These are phyloP conservation scores for Phlyctochytrium bullatum DNA, from an alignment of 192 early-diverging fungal genomes.

Conservation along the genomic window DNA sequence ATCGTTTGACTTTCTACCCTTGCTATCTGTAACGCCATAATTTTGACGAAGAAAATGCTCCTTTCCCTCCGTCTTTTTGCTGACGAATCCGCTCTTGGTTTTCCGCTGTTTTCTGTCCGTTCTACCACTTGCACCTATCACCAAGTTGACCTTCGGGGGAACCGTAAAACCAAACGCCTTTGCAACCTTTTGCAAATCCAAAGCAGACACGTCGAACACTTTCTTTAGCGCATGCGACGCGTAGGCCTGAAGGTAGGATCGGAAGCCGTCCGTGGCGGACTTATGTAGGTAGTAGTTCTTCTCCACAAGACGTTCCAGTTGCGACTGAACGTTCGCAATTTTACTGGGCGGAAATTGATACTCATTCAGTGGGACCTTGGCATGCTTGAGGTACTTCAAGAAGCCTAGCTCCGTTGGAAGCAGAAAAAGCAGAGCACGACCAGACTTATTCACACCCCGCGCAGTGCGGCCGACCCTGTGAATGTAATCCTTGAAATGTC, in stretches of 20 bases:
- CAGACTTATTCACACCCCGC: constrained; percentile 76
- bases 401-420: constrained; percentile 92
- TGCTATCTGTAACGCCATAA: constrained; percentile 8
- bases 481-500: constrained; percentile 37
- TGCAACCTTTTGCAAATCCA: constrained; percentile 91
- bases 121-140: constrained; percentile 29
- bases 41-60: constrained; percentile 32
- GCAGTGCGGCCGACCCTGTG: constrained; percentile 82
- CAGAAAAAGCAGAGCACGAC: constrained; percentile 93
- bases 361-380: constrained; percentile 98
- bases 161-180: constrained; percentile 94
- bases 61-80: constrained; percentile 15
- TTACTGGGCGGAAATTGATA: constrained; percentile 95
- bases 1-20: constrained; percentile 27
- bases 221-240: constrained; percentile 94
- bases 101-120: constrained; percentile 37
- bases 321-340: constrained; percentile 95
- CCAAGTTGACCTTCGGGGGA: constrained; percentile 89
- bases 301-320: constrained; percentile 94
- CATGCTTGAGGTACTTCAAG: constrained; percentile 95
- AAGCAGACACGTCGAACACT: constrained; percentile 87
- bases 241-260: constrained; percentile 94
- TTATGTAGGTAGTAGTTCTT: constrained; percentile 98
- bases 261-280: constrained; percentile 93
- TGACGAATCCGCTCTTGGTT: constrained; percentile 31